Conservation (phyloP, 306 rosid genomes). For the Lotus japonicus region DNA sequence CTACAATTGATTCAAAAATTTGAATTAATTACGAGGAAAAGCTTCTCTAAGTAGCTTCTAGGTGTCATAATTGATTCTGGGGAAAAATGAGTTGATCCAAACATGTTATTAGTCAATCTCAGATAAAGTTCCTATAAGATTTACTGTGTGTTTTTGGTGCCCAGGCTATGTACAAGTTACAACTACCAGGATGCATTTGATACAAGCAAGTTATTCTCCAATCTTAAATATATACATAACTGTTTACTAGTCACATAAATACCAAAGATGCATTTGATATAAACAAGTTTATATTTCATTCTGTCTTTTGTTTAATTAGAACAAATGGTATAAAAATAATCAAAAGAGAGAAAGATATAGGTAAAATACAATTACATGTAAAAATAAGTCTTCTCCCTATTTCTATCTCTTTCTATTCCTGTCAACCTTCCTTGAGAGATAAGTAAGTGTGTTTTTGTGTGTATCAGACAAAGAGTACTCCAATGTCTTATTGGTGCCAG, state of each 20-base stretch:
- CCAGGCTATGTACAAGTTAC: not conserved
- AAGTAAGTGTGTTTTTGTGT: conserved; percentile 21
- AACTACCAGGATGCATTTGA: no score
- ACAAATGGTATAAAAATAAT: not conserved
- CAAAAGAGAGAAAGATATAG: not conserved
- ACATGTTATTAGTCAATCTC: not conserved
- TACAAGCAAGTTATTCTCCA: not conserved
- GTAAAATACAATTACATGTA: not conserved
- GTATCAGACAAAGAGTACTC: not conserved
- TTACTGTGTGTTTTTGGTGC: not conserved
- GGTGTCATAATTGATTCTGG: no score
- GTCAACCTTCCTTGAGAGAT: conserved; percentile 21
- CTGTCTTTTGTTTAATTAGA: not conserved
- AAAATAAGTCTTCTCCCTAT: conserved; percentile 21
- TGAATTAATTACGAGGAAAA: no score
- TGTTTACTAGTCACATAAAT: not conserved
- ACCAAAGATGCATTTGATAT: not conserved
- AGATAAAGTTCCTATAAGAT: not conserved
- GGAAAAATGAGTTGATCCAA: not conserved
- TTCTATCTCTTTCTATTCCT: not conserved
- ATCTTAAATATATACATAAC: not conserved
- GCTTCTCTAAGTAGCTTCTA: no score
- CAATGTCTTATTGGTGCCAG: not conserved
- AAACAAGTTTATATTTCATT: not conserved
- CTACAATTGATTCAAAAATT: no score